Percentiles rank a stretch among this genome's conserved stretches.
phyloP scores from a whole-genome alignment of 768 basidiomycete genomes.

The Favolaschia claudopus region DNA sequence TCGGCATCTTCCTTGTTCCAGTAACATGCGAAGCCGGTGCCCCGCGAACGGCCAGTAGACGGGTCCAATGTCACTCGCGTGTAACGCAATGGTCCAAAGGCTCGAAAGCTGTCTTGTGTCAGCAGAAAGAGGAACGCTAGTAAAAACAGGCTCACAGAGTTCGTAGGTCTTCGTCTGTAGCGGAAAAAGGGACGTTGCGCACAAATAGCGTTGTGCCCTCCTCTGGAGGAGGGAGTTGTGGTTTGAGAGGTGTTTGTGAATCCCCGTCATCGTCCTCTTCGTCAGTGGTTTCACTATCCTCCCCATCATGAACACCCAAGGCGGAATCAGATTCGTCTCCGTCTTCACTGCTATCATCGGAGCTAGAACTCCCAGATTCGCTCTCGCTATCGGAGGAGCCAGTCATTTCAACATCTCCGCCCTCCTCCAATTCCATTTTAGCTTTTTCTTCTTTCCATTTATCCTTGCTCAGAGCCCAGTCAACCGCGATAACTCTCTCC shows the following conservation, averaged over 20 bases:
- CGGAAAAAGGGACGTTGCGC: constrained; percentile 90
- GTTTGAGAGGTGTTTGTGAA: constrained; percentile 59
- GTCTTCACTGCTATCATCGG: constrained; percentile 38
- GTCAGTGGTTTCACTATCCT: constrained; percentile 40
- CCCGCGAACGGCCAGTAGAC: constrained; percentile 85
- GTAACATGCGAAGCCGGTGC: constrained; percentile 97
- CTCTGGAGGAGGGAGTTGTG: constrained; percentile 82
- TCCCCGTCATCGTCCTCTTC: constrained; percentile 45
- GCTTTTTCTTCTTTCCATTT: constrained; percentile 86
- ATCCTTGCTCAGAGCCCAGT: constrained; percentile 96
- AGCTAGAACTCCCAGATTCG: constrained; percentile 35
- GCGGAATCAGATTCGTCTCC: constrained; percentile 49
- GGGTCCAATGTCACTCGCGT: constrained; percentile 89
- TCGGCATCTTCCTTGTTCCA: constrained; percentile 94
- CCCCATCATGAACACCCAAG: constrained; percentile 52
- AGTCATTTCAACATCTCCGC: constrained; percentile 47
- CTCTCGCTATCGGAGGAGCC: constrained; percentile 38
- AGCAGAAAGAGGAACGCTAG: neutral
- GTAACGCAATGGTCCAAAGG: constrained; percentile 92
- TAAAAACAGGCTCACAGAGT: constrained; percentile 63
- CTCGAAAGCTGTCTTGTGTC: constrained; percentile 71
- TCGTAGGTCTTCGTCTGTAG: constrained; percentile 92
- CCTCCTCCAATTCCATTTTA: constrained; percentile 52
- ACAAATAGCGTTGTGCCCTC: constrained; percentile 93
- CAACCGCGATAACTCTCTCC: constrained; percentile 85